These are phyloP conservation scores for Aspergillus biplanus DNA, from an alignment of 495 filamentous ascomycete species.

Conservation along the genomic window DNA sequence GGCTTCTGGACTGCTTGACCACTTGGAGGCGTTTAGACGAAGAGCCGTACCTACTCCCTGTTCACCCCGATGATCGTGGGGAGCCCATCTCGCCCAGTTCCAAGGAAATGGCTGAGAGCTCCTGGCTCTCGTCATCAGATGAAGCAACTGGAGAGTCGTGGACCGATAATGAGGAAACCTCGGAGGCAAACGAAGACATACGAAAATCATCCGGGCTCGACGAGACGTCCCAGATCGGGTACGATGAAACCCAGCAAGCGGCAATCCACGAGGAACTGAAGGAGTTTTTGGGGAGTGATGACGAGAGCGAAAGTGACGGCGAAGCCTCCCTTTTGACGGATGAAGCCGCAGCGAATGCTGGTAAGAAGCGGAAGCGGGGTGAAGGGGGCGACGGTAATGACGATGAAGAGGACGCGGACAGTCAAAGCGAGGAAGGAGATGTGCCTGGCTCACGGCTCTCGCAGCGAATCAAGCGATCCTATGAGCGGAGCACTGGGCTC, in stretches of 20 bases:
- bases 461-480: constrained; percentile 55
- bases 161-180: constrained; percentile 42
- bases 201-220: constrained; percentile 37
- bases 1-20: constrained; percentile 80
- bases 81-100: constrained; percentile 42
- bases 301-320: constrained; percentile 58
- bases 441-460: constrained; percentile 42
- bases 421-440: constrained; percentile 41
- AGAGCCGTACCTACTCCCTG: constrained; percentile 67
- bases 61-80: constrained; percentile 64
- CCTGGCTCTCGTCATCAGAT: constrained; percentile 47
- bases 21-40: constrained; percentile 80
- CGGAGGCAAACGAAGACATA: constrained; percentile 50
- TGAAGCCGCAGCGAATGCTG: constrained; percentile 24
- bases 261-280: constrained; percentile 71
- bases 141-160: constrained; percentile 46
- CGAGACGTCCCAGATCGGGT: constrained; percentile 42
- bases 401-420: constrained; percentile 34
- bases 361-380: constrained; percentile 49
- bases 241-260: constrained; percentile 51
- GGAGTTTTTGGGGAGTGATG: constrained; percentile 74
- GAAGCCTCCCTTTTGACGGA: constrained; percentile 37
- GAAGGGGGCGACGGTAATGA: constrained; percentile 36
- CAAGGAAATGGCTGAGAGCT: constrained; percentile 38
- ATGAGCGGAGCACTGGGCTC: constrained; percentile 50